phyloP scores from a whole-genome alignment of 495 filamentous ascomycete genomes.

The Collariella sp. region DNA sequence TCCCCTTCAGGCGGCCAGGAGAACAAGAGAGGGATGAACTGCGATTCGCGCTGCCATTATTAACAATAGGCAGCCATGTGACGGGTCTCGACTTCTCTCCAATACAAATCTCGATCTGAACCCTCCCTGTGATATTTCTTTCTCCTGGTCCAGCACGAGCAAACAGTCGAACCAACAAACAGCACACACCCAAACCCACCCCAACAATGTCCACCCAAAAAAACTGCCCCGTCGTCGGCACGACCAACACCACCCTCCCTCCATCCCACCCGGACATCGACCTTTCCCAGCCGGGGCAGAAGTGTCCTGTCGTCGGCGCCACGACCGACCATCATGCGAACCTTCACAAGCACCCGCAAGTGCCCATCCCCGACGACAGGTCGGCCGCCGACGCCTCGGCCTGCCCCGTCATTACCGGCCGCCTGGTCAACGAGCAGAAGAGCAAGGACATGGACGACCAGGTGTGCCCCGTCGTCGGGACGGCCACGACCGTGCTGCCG shows the following conservation, averaged over 20 bases:
- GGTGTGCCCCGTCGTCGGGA: constrained; percentile 40
- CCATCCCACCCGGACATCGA: constrained; percentile 37
- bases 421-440: constrained; percentile 35
- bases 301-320: constrained; percentile 38
- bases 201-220: constrained; percentile 8
- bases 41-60: neutral
- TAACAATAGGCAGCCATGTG: neutral
- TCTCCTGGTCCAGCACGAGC: too few relatives aligned
- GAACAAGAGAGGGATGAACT: neutral
- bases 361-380: constrained; percentile 24
- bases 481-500: constrained; percentile 38
- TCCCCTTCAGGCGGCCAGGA: neutral
- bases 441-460: constrained; percentile 39
- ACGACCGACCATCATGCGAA: constrained; percentile 39
- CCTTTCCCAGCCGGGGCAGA: constrained; percentile 36
- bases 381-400: constrained; percentile 34
- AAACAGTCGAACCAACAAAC: neutral
- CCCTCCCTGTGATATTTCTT: neutral
- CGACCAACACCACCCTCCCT: constrained; percentile 36
- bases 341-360: constrained; percentile 37
- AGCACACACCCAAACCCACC: neutral
- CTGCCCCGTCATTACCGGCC: constrained; percentile 33
- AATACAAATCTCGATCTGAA: neutral
- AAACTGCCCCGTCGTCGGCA: constrained; percentile 37
- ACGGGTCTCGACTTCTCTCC: neutral